Base-by-base conservation (phyloP, 2,329 filamentous ascomycete species). In the Aspergillus unguis region DNA sequence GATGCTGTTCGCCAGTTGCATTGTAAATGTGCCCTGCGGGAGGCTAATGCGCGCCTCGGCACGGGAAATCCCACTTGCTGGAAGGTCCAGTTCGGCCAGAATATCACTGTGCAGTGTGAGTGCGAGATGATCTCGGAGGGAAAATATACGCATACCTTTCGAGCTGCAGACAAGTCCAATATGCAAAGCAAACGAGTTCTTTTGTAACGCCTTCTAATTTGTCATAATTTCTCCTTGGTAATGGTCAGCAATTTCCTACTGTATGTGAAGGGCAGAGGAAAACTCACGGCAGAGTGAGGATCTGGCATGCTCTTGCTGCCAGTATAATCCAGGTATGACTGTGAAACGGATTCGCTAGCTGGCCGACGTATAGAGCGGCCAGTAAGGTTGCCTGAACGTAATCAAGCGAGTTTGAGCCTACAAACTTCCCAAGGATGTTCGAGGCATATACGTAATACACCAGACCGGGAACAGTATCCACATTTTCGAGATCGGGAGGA, bases 111-210 rank as follows among this genome's bases (percentile, higher is more conserved):
- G 42, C 28, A 10, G 3, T 27, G 25, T 47, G 32, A 38, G n/a
- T 27, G 38, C 38, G 17, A 11, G 25, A 10, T 50, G n/a, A 33
- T 25, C 11, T 40, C 17, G 47, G 27, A n/a, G 5, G n/a, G 25
- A 41, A 5, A 28, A 26, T n/a, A 9, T n/a, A 11, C 6, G 32
- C 27, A 60, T 70, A 90, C 87, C 86, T 96, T 71, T 97, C 92
- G 8, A 97, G 79, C 65, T 97, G 92, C 57, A 96, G 76, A 67
- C 90, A 95, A 6, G 92, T 94, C 92, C 92, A 97, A 64, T 92
- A 96, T 0, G 90, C 87, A 61, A 95, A 80, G 10, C 87, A 77
- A 33, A 87, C 77, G 52, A 86, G 78, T 64, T 91, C 89, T 62
- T 85, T 68, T 3, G 59, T 38, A 5, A 64, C 63, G 10, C 69